A percentile compares a stretch with the other conserved stretches of the same genome.
These are phyloP conservation scores for Melampsora larici-populina DNA, from an alignment of 1,284 basidiomycete species.

Conservation along the genomic window DNA sequence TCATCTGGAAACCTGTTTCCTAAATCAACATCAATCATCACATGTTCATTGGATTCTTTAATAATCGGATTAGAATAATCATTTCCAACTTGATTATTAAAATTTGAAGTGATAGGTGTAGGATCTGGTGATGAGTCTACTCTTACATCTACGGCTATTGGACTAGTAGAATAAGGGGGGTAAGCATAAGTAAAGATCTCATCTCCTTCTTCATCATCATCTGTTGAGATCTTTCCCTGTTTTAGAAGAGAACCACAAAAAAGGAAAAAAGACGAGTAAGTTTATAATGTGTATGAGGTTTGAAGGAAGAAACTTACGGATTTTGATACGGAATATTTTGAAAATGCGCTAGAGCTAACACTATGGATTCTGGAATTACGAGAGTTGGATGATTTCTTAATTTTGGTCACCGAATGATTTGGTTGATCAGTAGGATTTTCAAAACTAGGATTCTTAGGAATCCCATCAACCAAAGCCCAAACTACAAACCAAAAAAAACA, in stretches of 20 bases:
- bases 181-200: constrained; percentile 41
- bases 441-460: constrained; percentile 36
- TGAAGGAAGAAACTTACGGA: not conserved
- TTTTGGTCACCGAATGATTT: no score
- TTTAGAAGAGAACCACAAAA: no score
- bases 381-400: no score
- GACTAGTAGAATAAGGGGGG: constrained; percentile 25
- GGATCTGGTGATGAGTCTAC: no score
- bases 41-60: no score
- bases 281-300: constrained; percentile 2
- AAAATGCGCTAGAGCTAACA: not conserved
- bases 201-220: not conserved
- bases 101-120: no score
- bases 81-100: no score
- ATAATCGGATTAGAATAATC: no score
- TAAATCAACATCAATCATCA: no score
- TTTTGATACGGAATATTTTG: not conserved
- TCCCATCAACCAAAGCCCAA: constrained; percentile 19
- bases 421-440: not conserved
- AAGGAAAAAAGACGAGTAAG: no score
- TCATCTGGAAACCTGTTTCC: no score
- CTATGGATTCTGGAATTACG: not conserved
- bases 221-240: not conserved
- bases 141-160: not conserved
- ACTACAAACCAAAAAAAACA: constrained; percentile 9